Conservation (phyloP, 2,329 filamentous ascomycete genomes). For the Aspergillus sclerotialis region DNA sequence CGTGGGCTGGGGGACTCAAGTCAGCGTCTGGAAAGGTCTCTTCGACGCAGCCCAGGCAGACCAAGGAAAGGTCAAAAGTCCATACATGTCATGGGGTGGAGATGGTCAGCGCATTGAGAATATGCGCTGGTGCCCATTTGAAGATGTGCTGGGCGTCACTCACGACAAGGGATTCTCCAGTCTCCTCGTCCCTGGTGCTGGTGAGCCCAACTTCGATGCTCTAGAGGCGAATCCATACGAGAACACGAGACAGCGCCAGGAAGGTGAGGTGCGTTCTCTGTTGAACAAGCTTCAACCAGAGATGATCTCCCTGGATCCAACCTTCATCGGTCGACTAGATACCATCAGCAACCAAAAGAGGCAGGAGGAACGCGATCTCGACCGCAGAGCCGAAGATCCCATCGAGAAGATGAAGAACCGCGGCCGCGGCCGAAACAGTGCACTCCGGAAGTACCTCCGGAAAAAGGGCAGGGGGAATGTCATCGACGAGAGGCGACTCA, state of each 20-base stretch:
- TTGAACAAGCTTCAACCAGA: slow-evolving; percentile 93
- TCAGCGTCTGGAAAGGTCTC: slow-evolving; percentile 84
- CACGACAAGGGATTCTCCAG: slow-evolving; percentile 84
- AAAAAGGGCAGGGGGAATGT: slow-evolving; percentile 92
- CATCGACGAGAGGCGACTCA: slow-evolving; percentile 88
- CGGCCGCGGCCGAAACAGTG: slow-evolving; percentile 82
- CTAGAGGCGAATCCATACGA: slow-evolving; percentile 94
- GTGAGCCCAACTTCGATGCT: slow-evolving; percentile 93
- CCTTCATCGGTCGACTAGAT: slow-evolving; percentile 85
- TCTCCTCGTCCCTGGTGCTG: slow-evolving; percentile 86
- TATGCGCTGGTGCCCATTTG: slow-evolving; percentile 86
- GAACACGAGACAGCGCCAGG: slow-evolving; percentile 83
- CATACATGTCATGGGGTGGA: slow-evolving; percentile 90
- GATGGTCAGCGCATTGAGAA: slow-evolving; percentile 75
- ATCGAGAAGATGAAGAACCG: slow-evolving; percentile 62
- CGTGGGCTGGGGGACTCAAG: slow-evolving; percentile 83
- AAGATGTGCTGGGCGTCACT: slow-evolving; percentile 81
- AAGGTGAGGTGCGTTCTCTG: slow-evolving; percentile 79
- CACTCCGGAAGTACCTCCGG: slow-evolving; percentile 76
- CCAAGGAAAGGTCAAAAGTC: slow-evolving; percentile 74
- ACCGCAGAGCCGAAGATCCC: slow-evolving; percentile 57
- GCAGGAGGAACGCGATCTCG: slow-evolving; percentile 70
- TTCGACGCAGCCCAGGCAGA: slow-evolving; percentile 66
- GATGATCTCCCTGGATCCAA: slow-evolving; percentile 92
- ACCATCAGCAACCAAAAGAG: slow-evolving; percentile 70